These are phyloP conservation scores for Trametes hirsuta DNA, from an alignment of 1,284 basidiomycete species.

Conservation along the genomic window DNA sequence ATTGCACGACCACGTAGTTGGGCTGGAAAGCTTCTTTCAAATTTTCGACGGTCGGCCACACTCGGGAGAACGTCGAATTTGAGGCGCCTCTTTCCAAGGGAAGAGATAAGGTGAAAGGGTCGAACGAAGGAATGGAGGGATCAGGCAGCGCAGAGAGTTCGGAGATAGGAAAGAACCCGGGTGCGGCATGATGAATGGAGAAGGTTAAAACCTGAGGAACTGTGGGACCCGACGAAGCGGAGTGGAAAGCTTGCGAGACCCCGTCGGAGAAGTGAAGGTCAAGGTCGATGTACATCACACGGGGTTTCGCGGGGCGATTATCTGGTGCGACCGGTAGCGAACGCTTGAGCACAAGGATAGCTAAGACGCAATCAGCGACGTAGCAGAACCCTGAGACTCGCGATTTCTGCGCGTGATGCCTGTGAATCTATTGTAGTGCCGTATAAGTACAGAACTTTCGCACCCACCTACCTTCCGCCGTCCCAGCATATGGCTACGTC, in stretches of 20 bases:
- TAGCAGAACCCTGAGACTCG: slow-evolving; percentile 92
- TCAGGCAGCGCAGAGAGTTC: slow-evolving; percentile 54
- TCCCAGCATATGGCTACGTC: slow-evolving; percentile 84
- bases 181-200: slow-evolving; percentile 82
- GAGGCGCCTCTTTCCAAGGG: slow-evolving; percentile 75
- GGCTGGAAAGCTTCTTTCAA: slow-evolving; percentile 71
- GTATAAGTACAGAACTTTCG: slow-evolving; percentile 14
- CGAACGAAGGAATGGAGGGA: slow-evolving; percentile 44
- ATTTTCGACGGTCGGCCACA: slow-evolving; percentile 68
- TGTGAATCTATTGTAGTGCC: slow-evolving; percentile 28
- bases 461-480: slow-evolving; percentile 64
- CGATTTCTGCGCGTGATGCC: slow-evolving; percentile 78
- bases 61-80: slow-evolving; percentile 55
- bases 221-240: slow-evolving; percentile 22
- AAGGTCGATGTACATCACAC: slow-evolving; percentile 89
- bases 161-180: slow-evolving; percentile 83
- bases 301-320: slow-evolving; percentile 47
- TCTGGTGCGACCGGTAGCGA: neutral
- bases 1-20: slow-evolving; percentile 83
- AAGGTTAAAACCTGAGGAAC: slow-evolving; percentile 72
- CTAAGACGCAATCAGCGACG: slow-evolving; percentile 87
- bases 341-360: slow-evolving; percentile 56
- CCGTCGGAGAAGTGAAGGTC: slow-evolving; percentile 94
- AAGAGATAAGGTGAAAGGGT: slow-evolving; percentile 78
- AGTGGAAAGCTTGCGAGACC: slow-evolving; percentile 76